Evolutionary conservation across 1,284 basidiomycete genomes (phyloP), one percentile per base, ranked within the genome.

Genomic region (Moesziomyces sp.): DNA sequence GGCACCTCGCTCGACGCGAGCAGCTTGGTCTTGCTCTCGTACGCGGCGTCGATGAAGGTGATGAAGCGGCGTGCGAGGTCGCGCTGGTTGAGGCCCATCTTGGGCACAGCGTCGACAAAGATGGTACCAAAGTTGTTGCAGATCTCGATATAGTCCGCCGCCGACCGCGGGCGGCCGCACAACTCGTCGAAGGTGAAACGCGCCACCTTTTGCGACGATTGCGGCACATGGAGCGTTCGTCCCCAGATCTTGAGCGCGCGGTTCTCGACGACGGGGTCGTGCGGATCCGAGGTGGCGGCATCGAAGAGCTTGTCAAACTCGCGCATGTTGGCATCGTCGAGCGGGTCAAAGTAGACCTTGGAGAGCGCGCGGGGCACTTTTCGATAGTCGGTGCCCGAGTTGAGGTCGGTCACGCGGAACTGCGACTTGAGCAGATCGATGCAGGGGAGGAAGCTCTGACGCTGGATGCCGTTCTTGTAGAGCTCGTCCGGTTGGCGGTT

Each of bases 391-490:
- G 94, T 97, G 45, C 92, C 93, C 11, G 94, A 97, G 85, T 98
- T 91, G 28, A 99, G 88, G 84, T 97, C 94, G 2, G 91, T 92
- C 7, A 99, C 91, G 57, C 91, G 88, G 76, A 97, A 93, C 34
- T 89, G 89, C 3, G 90, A 86, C 86, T 97, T 96, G 79, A 99
- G 89, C 40, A 99, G 88, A 40, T 97, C 92, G 70, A 99, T 99
- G 54, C 94, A 92, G 5, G 97, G 97, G 42, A 98, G 84, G 86
- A 99, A 99, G 76, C 92, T 94, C n/a, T 92, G 90, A 19, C 97
- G 90, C 84, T 99, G 97, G 52, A 99, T 97, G 0, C 97, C 97
- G 78, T 99, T 99, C 88, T 96, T 96, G 87, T 99, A 99, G 0
- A 99, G 88, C 46, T 98, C 93, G 82, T 97, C 91, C 3, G 97